Evolutionary conservation across 2,329 filamentous ascomycete genomes (phyloP).

Genomic region (Phaeosphaeriaceae sp.): DNA sequence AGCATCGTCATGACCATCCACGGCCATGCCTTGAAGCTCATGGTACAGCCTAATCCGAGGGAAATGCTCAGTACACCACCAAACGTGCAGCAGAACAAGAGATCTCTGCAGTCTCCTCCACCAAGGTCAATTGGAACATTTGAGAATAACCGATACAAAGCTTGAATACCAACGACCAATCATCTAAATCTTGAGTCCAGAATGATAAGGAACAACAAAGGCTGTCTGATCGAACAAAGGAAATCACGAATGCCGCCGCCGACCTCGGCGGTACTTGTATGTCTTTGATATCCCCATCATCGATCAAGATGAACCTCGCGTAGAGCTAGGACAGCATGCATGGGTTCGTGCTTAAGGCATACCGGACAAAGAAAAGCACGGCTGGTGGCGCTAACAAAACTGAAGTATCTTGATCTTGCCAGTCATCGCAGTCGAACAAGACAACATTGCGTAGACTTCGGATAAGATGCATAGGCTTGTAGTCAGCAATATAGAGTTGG

Average conservation of each 20-base stretch:
- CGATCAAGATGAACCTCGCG: neutral
- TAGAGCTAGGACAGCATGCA: no score
- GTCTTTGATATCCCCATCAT: neutral
- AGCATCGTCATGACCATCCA: slow-evolving; percentile 41
- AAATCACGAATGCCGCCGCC: neutral
- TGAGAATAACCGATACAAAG: no score
- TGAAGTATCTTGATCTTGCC: no score
- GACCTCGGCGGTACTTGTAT: neutral
- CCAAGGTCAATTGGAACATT: slow-evolving; percentile 18
- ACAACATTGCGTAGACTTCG: no score
- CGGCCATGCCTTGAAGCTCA: slow-evolving; percentile 15
- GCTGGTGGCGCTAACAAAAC: no score
- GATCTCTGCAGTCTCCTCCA: slow-evolving; percentile 32
- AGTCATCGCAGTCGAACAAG: no score
- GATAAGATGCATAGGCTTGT: no score
- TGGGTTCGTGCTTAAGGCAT: no score
- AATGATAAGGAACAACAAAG: neutral
- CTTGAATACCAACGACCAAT: neutral
- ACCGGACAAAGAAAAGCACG: no score
- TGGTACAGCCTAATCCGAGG: slow-evolving; percentile 4
- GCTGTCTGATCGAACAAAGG: neutral
- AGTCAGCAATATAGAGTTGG: no score
- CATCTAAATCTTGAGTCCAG: neutral
- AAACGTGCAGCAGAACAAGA: slow-evolving; percentile 39
- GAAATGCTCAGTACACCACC: slow-evolving; percentile 38